Evolutionary conservation across 176 grass and related monocot genomes (phyloP).

Genomic region (Elymus sibiricus): DNA sequence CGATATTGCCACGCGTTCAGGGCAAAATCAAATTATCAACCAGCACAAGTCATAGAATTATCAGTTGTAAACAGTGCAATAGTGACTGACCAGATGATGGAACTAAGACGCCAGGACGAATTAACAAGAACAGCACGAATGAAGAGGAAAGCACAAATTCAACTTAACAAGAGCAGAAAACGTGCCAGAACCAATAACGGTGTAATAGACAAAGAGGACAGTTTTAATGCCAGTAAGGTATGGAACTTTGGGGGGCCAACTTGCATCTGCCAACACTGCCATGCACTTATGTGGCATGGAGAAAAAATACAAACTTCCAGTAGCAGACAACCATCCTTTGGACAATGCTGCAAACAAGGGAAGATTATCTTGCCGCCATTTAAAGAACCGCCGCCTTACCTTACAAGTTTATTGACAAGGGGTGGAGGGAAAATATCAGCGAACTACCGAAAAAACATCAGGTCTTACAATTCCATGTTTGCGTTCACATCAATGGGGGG

Average conservation of each 20-base stretch:
- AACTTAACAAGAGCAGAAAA: not conserved
- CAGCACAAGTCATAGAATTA: not conserved
- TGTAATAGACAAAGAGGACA: not conserved
- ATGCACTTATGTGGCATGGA: constrained; percentile 24
- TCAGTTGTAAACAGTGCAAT: not conserved
- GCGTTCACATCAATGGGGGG: constrained; percentile 36
- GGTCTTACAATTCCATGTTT: constrained; percentile 41
- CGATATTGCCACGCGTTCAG: not conserved
- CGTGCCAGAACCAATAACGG: not conserved
- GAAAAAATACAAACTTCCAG: not conserved
- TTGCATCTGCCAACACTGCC: constrained; percentile 21
- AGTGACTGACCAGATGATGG: not conserved
- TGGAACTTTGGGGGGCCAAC: constrained; percentile 34
- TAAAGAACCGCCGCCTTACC: constrained; percentile 17
- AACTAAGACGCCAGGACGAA: not conserved
- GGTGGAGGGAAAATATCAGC: not conserved
- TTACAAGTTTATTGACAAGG: constrained; percentile 1
- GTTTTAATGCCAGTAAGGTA: not conserved
- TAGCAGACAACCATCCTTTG: not conserved
- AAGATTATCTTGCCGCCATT: constrained; percentile 3
- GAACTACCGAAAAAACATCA: constrained; percentile 23
- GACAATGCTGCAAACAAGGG: constrained; percentile 4
- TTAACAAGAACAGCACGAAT: not conserved
- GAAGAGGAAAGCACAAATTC: not conserved
- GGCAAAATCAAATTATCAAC: not conserved